Evolutionary conservation across 2,329 filamentous ascomycete species (phyloP), one percentile per base, ranked within the genome.

Genomic region (Corniculantispora saksenae): DNA sequence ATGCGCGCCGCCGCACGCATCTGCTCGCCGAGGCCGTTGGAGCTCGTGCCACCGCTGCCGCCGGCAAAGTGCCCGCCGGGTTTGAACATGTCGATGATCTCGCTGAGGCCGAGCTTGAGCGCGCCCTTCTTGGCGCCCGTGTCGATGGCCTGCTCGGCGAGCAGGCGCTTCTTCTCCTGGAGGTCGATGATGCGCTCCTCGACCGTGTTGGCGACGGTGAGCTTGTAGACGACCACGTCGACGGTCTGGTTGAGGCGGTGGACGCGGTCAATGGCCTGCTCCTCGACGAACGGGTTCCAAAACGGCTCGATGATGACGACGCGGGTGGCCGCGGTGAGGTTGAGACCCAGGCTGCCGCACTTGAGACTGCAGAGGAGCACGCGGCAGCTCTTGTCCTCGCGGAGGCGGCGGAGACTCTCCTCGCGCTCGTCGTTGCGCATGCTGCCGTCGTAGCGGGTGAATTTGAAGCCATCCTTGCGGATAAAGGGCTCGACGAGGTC

Each of bases 231-330:
- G 64, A 94, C 88, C 40, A 99, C 95, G 74, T 98, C 94, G 48
- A 94, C 85, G 1, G 93, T 97, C 78, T 99, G 95, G 48, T 97
- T 98, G 61, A 99, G 89, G n/a, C 95, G 93, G 76, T 99, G 95
- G 29, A 99, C 95, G 63, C 95, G 93, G 78, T 99, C 95, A 71
- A 99, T 99, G 57, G 95, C 95, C 82, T 99, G 95, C 77, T 99
- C 95, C 81, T 99, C 95, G 40, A 99, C 93, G 74, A 99, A 99
- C 86, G 93, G 95, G 77, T 99, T 99, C 95, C 95, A 99, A 78
- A 99, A 99, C 0, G 95, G 95, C 77, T 99, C 95, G 51, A 99
- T 83, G 70, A 99, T 97, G 61, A 99, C 89, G 3, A 99, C 95
- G 21, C 95, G 86, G 67, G 91, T 95, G 12, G 95, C 95, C 0